Evolutionary conservation across 1,284 basidiomycete species (phyloP), one percentile per base, ranked within the genome.

Genomic region (Rhodofomes roseus): DNA sequence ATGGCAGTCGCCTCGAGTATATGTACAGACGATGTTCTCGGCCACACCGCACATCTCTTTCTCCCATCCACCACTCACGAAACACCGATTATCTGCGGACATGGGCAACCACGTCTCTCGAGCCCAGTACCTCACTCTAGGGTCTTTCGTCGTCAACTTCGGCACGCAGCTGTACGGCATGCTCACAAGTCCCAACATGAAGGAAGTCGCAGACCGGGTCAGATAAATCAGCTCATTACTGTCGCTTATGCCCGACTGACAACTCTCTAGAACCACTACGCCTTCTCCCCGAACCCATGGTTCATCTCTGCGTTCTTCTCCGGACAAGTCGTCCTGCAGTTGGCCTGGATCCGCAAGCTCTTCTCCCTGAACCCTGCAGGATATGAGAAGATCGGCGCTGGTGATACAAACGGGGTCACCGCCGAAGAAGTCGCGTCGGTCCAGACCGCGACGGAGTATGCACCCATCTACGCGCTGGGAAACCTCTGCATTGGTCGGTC

Each of bases 281-380:
- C 73, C 1, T 74, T 73, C 62, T 76, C 73, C 0, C 71, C 73
- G 23, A 70, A 73, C 60, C 71, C 72, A 0, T 68, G 62, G 63
- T 74, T 75, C 65, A 73, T 76, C 51, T 71, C 68, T 4, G 71
- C 69, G 2, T 74, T 74, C 66, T 75, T 75, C 65, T 68, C 70
- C 0, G 62, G 72, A 11, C 73, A 76, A 59, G 63, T 68, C 16
- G 58, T 72, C 31, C 50, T 72, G 6, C 73, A 75, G 59, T 57
- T 70, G 1, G 65, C 64, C 11, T 74, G 73, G 73, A 66, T 75
- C 37, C 66, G 65, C 39, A 60, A 70, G 61, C 63, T 75, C 23
- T 72, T 66, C 62, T 18, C 48, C 22, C 12, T 60, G 23, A 54
- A 62, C 20, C 59, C 60, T 0, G 55, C 50, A 4, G 63, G 63